Evolutionary conservation across 352 stramenopile species (phyloP), one percentile per base, ranked within the genome.

Genomic region (Pythium oligandrum): DNA sequence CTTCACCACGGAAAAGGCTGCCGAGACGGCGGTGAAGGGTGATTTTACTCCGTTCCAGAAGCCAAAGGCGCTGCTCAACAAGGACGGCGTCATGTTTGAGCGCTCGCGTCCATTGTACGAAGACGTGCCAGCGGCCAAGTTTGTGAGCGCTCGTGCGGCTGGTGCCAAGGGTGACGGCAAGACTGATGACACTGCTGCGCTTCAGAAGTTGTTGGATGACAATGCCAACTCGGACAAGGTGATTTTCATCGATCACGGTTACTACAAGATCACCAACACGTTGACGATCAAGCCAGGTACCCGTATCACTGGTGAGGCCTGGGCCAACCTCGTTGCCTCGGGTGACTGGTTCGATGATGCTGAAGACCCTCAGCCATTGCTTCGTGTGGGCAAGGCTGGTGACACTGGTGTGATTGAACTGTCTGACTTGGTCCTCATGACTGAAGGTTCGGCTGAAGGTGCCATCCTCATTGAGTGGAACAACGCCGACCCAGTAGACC

Each of bases 401-500:
- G 38, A 42, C 38, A 42, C 7, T 12, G 38, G 38, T 8, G 38
- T 42, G 38, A 12, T 42, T 42, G 38, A 42, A 12, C 38, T 42
- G 38, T 12, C 7, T 1, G 38, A 42, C 12, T 12, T 42, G 7
- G 38, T 42, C 7, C 38, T 42, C 12, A 42, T 12, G 38, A 42
- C 38, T 8, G 38, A 42, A 12, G 38, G 38, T 12, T 12, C 38
- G 7, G 12, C 38, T 8, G 38, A 8, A 8, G 38, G 38, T 12
- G 38, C 38, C 38, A 42, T 42, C 38, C 38, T 42, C 38, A 42
- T 42, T 12, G 38, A 42, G 38, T 42, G 38, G 38, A 42, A 42
- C 38, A 42, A 42, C 12, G 38, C 38, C 7, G 38, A 42, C 38
- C 38, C 38, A 12, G 38, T 12, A 42, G 1, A 42, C 7, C 7